A percentile compares a stretch with the other conserved stretches of the same genome.
Conservation (phyloP, 805 yeast genomes). For the Saccharomycopsis oosterbeekiorum region DNA sequence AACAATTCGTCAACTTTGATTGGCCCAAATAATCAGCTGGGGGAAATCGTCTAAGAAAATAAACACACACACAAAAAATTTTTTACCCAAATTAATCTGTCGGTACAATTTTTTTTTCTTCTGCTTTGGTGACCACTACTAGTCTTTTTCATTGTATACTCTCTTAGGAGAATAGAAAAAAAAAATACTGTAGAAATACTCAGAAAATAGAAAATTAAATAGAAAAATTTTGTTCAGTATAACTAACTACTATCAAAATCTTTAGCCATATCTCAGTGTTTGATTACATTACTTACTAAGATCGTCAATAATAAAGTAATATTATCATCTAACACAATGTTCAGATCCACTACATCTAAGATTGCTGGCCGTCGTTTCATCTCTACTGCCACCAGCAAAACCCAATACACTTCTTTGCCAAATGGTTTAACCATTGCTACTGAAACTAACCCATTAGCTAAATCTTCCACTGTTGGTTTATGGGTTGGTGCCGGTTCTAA, state of each 20-base stretch:
- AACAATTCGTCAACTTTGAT: not conserved
- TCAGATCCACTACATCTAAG: slow-evolving; percentile 11
- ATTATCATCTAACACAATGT: slow-evolving; percentile 5
- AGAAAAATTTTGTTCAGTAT: not conserved
- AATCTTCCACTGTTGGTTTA: slow-evolving; percentile 56
- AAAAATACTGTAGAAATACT: too few species aligned
- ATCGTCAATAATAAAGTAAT: not conserved
- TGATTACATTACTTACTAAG: not conserved
- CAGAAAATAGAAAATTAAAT: too few species aligned
- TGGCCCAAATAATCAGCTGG: not conserved
- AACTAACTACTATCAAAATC: not conserved
- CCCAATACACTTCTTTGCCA: slow-evolving; percentile 60
- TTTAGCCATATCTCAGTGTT: not conserved
- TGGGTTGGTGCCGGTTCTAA: slow-evolving; percentile 72
- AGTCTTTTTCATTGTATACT: not conserved
- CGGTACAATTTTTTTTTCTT: not conserved
- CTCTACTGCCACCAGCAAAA: slow-evolving; percentile 47
- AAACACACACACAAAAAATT: not conserved
- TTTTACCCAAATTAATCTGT: not conserved
- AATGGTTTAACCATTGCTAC: slow-evolving; percentile 71
- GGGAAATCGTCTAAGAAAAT: not conserved
- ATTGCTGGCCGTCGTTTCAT: slow-evolving; percentile 40
- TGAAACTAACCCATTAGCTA: slow-evolving; percentile 46
- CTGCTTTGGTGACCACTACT: not conserved
- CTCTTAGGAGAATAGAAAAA: not conserved